Evolutionary conservation across 2,329 filamentous ascomycete genomes (phyloP), one percentile per base, ranked within the genome.

Genomic region (Hymenoscyphus linearis): DNA sequence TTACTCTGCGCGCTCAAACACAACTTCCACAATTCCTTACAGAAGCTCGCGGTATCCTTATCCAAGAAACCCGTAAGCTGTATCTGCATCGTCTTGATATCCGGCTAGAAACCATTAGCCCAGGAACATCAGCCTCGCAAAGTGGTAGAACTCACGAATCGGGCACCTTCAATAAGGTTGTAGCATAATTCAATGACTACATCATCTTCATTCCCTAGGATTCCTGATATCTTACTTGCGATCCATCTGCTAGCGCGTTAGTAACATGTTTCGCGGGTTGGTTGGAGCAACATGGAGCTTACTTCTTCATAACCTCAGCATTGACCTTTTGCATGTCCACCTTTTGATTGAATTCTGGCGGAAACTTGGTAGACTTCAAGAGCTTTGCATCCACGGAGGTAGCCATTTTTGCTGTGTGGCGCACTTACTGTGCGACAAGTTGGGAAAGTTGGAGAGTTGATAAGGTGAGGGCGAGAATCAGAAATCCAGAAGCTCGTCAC

Each of bases 281-380:
- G 52, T 58, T 14, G 16, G 2, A 1, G 25, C 18, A 37, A 9
- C n/a, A 55, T 53, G 37, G 70, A 63, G 77, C 87, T 72, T 74
- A 96, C 90, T 95, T 96, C 82, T 97, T 97, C 86, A 99, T 96
- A 60, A 99, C 90, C 75, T 96, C 91, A 57, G 96, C 81, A 74
- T 99, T 97, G 76, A 99, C 92, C 79, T 98, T 98, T 69, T 87
- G 85, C 85, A 96, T 96, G 79, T 99, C 93, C 66, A 99, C 95
- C 79, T 97, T 97, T 74, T 90, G 87, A 73, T 85, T 93, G 78
- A 98, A 99, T 73, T 97, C 92, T 7, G 88, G 83, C 53, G 95
- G 95, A 66, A 97, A 98, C 73, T 96, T 97, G 60, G 93, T 98
- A 75, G 88, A 87, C 81, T 88, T 90, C 60, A 97, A 79, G 70